Conservation (phyloP, 1,139 yeast genomes). For the Hanseniaspora gamundiae region DNA sequence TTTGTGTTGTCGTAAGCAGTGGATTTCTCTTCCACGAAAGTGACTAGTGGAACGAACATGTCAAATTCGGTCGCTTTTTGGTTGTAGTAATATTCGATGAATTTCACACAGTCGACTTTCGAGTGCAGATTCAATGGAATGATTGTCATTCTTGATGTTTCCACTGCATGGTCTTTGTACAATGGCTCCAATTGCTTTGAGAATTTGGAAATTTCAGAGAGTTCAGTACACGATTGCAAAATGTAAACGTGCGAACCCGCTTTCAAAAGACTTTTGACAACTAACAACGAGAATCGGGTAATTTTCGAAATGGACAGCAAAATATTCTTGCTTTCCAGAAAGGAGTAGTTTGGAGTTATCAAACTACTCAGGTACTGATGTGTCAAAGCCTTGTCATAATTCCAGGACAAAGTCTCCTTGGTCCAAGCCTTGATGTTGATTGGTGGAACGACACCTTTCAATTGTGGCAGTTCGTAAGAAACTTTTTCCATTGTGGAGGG, state of each 20-base stretch:
- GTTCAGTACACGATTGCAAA: constrained; percentile 79
- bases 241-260: constrained; percentile 93
- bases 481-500: constrained; percentile 45
- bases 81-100: constrained; percentile 65
- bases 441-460: constrained; percentile 78
- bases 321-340: constrained; percentile 70
- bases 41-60: background rate
- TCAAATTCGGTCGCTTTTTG: constrained; percentile 27
- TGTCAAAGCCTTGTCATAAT: constrained; percentile 60
- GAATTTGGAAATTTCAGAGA: constrained; percentile 39
- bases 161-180: constrained; percentile 75
- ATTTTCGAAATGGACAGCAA: constrained; percentile 90
- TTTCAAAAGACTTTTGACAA: constrained; percentile 75
- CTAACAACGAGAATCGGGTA: constrained; percentile 90
- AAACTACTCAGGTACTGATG: constrained; percentile 67
- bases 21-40: background rate
- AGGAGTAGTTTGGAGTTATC: constrained; percentile 43
- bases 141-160: constrained; percentile 74
- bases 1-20: background rate
- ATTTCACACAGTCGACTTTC: constrained; percentile 70
- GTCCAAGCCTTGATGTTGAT: constrained; percentile 68
- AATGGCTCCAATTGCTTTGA: constrained; percentile 84
- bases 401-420: constrained; percentile 56
- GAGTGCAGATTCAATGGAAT: constrained; percentile 95
- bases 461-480: constrained; percentile 52